Evolutionary conservation across 1,284 basidiomycete genomes (phyloP), one percentile per base, ranked within the genome.

Genomic region (Fomitiporia mediterranea): DNA sequence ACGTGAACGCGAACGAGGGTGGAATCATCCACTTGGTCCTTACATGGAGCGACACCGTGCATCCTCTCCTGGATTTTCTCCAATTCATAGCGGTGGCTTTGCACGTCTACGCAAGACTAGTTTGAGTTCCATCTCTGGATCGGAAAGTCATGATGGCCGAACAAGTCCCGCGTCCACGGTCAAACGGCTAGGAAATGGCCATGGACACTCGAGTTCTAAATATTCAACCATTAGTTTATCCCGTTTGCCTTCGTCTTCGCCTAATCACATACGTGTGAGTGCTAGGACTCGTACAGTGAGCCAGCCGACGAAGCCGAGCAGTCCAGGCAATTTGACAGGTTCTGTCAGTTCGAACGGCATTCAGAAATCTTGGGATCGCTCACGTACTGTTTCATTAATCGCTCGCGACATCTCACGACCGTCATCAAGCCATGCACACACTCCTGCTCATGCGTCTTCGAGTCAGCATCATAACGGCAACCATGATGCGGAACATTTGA

Each of bases 1-100:
- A 25, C 62, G 68, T 30, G 76, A 81, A 44, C 70, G 74, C 30
- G 82, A 82, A 63, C 72, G 75, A 21, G 74, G 75, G 51, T 83
- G 81, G 82, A 84, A 84, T 61, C 79, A 73, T 58, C 75, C 73
- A 8, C 70, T 72, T 13, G 50, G 55, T 38, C 48, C 55, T 40
- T 57, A 53, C 30, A 51, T 57, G 46, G 51, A 57, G 47, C 48
- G 48, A 11, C 48, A 51, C 27, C 40, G 50, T 25, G 25, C 39
- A 27, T 38, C 21, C 19, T 51, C 55, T 23, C 46, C 48, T 39
- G 49, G 32, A 7, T 39, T 48, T 21, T 55, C 53, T 7, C 44
- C 44, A 11, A 32, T 30, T 25, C 53, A 47, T 13, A 40, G 53
- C 32, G 43, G 48, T 13, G 38, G 38, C 27, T 23, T 51, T 23